These are phyloP conservation scores for Mycena maculata DNA, from an alignment of 768 basidiomycete species.

Conservation along the genomic window DNA sequence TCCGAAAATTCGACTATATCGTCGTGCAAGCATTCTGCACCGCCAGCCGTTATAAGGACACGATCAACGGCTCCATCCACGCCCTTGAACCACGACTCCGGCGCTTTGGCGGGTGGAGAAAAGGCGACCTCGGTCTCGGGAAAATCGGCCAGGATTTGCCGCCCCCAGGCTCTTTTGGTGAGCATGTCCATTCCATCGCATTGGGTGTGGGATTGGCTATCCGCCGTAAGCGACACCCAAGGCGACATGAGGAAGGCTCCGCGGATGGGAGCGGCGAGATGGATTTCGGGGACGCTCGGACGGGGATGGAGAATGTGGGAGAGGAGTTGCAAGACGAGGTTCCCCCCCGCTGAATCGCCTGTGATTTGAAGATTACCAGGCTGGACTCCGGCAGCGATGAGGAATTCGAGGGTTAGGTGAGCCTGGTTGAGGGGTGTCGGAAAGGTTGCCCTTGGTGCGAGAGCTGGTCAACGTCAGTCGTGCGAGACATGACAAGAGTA, in stretches of 20 bases:
- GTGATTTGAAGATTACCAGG: slow-evolving; percentile 48
- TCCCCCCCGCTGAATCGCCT: slow-evolving; percentile 56
- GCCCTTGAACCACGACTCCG: slow-evolving; percentile 48
- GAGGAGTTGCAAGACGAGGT: slow-evolving; percentile 49
- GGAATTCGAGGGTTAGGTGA: slow-evolving; percentile 44
- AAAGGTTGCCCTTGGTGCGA: slow-evolving; percentile 49
- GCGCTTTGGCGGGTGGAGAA: slow-evolving; percentile 43
- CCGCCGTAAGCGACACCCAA: slow-evolving; percentile 37
- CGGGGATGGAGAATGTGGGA: slow-evolving; percentile 53
- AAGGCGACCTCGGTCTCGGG: slow-evolving; percentile 41
- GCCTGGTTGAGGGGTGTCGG: slow-evolving; percentile 50
- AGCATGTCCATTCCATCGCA: slow-evolving; percentile 39
- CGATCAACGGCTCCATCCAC: slow-evolving; percentile 44
- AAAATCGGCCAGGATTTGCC: slow-evolving; percentile 39
- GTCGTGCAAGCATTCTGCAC: slow-evolving; percentile 47
- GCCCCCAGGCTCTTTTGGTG: slow-evolving; percentile 14
- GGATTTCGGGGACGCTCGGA: slow-evolving; percentile 39
- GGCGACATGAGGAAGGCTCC: slow-evolving; percentile 52
- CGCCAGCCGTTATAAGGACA: slow-evolving; percentile 50
- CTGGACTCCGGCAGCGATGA: slow-evolving; percentile 44
- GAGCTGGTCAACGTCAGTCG: slow-evolving; percentile 34
- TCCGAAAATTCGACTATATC: slow-evolving; percentile 41
- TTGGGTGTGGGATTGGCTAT: slow-evolving; percentile 24
- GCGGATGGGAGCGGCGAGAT: slow-evolving; percentile 39
- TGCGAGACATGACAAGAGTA: neutral